These are phyloP conservation scores for Trichoderma erinaceum DNA, from an alignment of 495 filamentous ascomycete species.

Conservation along the genomic window DNA sequence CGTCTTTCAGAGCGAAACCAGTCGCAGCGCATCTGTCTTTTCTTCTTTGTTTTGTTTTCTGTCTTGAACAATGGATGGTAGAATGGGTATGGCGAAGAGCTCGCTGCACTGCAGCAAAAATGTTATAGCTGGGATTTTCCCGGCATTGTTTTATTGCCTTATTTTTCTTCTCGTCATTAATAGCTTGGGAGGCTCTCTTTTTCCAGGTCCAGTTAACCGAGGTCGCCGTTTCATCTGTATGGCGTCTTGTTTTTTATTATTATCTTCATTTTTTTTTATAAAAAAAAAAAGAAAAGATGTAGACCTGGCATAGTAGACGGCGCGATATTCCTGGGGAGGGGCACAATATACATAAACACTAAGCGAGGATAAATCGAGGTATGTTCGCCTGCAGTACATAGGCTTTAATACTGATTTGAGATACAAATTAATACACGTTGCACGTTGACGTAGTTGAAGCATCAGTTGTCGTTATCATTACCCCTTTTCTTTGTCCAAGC, in stretches of 20 bases:
- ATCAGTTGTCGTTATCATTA: not conserved
- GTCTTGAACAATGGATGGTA: slow-evolving; percentile 6
- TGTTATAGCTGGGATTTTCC: not conserved
- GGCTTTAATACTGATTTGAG: not conserved
- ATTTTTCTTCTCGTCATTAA: not conserved
- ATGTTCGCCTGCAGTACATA: not conserved
- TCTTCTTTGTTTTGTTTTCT: slow-evolving; percentile 2
- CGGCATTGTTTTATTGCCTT: not conserved
- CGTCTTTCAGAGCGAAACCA: slow-evolving; percentile 1
- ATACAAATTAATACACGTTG: slow-evolving; percentile 1
- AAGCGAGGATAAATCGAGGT: slow-evolving; percentile 2
- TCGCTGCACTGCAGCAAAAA: not conserved
- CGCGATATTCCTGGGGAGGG: not conserved
- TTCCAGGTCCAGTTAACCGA: not conserved
- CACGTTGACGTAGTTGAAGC: not conserved
- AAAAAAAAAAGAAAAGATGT: not conserved
- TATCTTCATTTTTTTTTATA: no score
- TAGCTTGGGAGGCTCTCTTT: not conserved
- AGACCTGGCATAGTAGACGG: slow-evolving; percentile 2
- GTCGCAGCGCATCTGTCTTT: slow-evolving; percentile 9
- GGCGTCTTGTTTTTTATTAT: not conserved
- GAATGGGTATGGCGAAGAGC: slow-evolving; percentile 7
- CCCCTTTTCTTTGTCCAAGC: no score
- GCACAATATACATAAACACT: not conserved
- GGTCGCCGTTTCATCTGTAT: not conserved